Conservation (phyloP, 352 stramenopile genomes). For the Globisporangium cystogenes region DNA sequence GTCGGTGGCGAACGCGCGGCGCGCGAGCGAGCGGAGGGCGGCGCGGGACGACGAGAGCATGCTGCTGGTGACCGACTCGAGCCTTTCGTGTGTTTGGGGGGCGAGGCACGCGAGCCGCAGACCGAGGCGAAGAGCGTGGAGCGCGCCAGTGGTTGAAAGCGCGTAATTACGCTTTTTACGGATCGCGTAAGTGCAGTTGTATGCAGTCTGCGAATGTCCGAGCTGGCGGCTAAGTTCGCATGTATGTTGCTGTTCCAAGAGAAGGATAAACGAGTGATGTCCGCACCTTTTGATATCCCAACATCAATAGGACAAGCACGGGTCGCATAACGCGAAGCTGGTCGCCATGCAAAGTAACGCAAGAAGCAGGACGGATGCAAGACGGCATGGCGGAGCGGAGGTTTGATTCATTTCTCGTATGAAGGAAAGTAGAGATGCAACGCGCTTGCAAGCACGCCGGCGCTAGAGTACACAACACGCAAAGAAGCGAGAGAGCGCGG, state of each 20-base stretch:
- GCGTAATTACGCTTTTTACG: background rate
- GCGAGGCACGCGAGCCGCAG: background rate
- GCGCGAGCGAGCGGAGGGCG: slow-evolving; percentile 47
- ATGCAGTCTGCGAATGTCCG: no score
- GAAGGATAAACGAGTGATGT: background rate
- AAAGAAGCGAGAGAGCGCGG: slow-evolving; percentile 7
- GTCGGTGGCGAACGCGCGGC: slow-evolving; percentile 44
- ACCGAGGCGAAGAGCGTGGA: background rate
- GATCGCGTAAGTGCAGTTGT: background rate
- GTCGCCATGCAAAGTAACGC: no score
- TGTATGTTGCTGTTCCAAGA: no score
- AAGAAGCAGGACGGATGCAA: no score
- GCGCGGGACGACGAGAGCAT: slow-evolving; percentile 54
- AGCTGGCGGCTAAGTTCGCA: no score
- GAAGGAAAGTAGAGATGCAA: background rate
- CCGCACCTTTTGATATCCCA: no score
- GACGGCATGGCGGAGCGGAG: no score
- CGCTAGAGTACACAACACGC: slow-evolving; percentile 5
- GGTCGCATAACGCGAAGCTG: no score
- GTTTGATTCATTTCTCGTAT: no score
- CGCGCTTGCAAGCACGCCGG: background rate
- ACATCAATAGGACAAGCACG: no score
- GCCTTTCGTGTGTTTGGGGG: background rate
- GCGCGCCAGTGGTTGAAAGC: background rate
- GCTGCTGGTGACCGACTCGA: slow-evolving; percentile 1